A percentile compares a stretch with the other conserved stretches of the same genome.
Conservation (phyloP, 2,329 filamentous ascomycete genomes). For the Aureobasidium leucospermi region DNA sequence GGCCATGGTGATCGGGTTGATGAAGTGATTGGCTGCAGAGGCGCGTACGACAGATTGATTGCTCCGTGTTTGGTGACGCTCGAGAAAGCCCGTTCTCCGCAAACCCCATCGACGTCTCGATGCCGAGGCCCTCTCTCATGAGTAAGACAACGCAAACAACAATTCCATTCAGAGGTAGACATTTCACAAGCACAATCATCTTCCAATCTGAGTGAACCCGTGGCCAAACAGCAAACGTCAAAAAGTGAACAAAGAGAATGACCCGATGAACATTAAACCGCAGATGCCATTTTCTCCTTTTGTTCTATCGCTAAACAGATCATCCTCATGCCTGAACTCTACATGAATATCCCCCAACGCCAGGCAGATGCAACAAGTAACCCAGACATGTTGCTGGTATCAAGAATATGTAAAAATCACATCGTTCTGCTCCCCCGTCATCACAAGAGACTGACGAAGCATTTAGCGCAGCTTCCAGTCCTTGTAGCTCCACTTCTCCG, state of each 20-base stretch:
- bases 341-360: neutral
- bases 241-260: no score
- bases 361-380: constrained; percentile 2
- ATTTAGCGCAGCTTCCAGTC: constrained; percentile 61
- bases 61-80: neutral
- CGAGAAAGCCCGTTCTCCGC: neutral
- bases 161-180: neutral
- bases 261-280: neutral
- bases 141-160: neutral
- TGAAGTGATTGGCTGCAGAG: constrained; percentile 4
- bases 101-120: neutral
- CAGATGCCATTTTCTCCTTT: neutral
- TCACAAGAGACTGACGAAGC: neutral
- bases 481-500: constrained; percentile 98
- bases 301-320: neutral
- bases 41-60: constrained; percentile 7
- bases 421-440: neutral
- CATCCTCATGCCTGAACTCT: neutral
- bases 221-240: no score
- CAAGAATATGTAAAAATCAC: neutral
- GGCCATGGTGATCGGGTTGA: constrained; percentile 12
- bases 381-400: neutral
- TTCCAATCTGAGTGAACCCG: no score
- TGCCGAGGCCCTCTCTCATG: neutral
- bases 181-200: neutral